Base-by-base conservation (phyloP, 352 stramenopile genomes). In the Pythium phragmiticola region DNA sequence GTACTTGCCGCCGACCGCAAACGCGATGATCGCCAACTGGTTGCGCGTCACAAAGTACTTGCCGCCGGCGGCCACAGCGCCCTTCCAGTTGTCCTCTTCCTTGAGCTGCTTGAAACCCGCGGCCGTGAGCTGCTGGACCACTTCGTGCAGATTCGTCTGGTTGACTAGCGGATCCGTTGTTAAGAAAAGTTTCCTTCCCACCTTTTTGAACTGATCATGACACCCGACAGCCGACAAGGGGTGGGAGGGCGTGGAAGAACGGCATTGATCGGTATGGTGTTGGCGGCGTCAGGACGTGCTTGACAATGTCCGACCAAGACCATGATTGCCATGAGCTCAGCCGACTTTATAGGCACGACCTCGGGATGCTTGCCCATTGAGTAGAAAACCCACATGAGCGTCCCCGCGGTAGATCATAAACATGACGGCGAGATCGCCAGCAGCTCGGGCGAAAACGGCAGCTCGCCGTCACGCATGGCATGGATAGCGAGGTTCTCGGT, bases 1-100 rank as follows among this genome's bases (percentile, higher is more conserved):
- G 75, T 96, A 99, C 58, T 96, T 78, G 65, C 91, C 85, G 39
- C 97, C 97, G 23, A 99, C 84, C 3, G 89, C 82, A 71, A 99
- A 99, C 23, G 96, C 97, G 28, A 86, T 75, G 19, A 99, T 74
- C 21, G 94, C 91, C 30, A 88, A 98, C 74, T 97, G 94, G 76
- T 99, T 99, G 51, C 96, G 79, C 37, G 96, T 99, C 60, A 98
- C 98, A 74, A 94, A 99, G 76, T 99, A 99, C 76, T 98, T 98
- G 57, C 96, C 96, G 41, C 87, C 81, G 7, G 80, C 76, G 45
- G 79, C 53, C 19, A 97, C 62, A 19, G 55, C 56, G 21, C 77
- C 68, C 62, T 78, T 74, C 80, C 81, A 95, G 49, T 77, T 77
- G 46, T 94, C 78, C 33, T 91, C 76, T 63, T 98, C 92, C 48